Conservation (phyloP, 208 protist species). For the Leishmania guyanensis region DNA sequence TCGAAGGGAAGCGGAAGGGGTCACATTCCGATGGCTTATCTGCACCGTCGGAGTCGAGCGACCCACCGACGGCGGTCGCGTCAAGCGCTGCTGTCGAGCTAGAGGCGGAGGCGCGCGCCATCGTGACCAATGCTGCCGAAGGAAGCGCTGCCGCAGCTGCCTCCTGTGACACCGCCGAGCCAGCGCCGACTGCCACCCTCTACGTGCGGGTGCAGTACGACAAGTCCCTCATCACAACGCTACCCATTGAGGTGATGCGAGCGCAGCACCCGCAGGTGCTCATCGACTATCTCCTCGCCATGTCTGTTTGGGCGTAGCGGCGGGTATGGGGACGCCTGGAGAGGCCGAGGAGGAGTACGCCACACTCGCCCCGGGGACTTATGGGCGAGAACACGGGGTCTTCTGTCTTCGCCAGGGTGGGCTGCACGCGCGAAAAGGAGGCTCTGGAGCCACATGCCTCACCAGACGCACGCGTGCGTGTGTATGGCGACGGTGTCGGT, state of each 20-base stretch:
- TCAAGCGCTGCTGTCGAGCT: not conserved
- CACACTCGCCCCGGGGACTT: not conserved
- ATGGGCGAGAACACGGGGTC: not conserved
- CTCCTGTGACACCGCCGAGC: not conserved
- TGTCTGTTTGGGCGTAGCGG: constrained; percentile 58
- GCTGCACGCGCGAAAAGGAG: not conserved
- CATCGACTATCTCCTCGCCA: constrained; percentile 79
- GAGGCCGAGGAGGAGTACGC: not conserved
- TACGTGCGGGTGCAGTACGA: constrained; percentile 81
- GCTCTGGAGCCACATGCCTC: not conserved
- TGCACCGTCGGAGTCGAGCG: not conserved
- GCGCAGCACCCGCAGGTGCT: constrained; percentile 75
- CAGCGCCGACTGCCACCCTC: constrained; percentile 11
- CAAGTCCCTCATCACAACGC: constrained; percentile 57
- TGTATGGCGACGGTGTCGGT: not conserved
- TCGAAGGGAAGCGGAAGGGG: not conserved
- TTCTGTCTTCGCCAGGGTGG: too few relatives aligned
- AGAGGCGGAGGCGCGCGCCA: not conserved
- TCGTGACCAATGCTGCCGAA: not conserved
- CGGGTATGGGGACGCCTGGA: not conserved
- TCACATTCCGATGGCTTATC: not conserved
- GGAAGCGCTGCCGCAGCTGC: not conserved
- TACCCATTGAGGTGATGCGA: constrained; percentile 75
- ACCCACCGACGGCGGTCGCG: not conserved
- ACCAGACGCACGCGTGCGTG: not conserved